Evolutionary conservation across 1,284 basidiomycete genomes (phyloP), one percentile per base, ranked within the genome.

Genomic region (Ustilago lituana): DNA sequence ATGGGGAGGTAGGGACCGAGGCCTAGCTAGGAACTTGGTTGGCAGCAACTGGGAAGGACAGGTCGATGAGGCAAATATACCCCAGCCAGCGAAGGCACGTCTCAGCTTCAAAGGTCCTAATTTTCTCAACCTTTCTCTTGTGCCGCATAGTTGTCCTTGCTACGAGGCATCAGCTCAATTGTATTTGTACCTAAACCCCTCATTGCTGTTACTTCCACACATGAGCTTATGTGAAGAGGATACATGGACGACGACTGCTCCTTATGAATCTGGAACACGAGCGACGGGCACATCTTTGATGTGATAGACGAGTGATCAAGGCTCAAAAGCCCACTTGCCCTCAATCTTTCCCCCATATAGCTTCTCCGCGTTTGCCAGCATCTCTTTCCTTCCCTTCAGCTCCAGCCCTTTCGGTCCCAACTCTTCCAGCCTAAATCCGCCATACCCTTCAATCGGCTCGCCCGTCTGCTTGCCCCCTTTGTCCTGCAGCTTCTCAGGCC

Each of bases 381-480:
- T 63, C 52, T 67, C 58, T n/a, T 60, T 58, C 12, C 63, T 45
- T 7, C 72, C 72, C 26, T 63, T 63, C 14, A 52, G 15, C 45
- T 72, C 68, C 20, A 74, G 37, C 0, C 68, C 72, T 39, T 65
- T 68, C 2, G 72, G 68, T 5, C 71, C 71, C 60, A 63, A 26
- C 36, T 74, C 72, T 51, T 71, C 69, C 45, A 74, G 38, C 5
- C 68, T 50, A 50, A 63, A 71, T 10, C 72, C 68, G 0, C 60
- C 72, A 2, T 63, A 19, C 0, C 53, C 68, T 17, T 59, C 27
- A 9, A 64, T 23, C 7, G 44, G 43, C 12, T 43, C 44, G 6
- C 12, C 45, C 6, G n/a, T n/a, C n/a, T n/a, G n/a, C n/a, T 49
- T 32, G 2, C 39, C 50, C 1, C n/a, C 35, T 5, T 51, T 43